Evolutionary conservation across 176 grass and related monocot species (phyloP), one percentile per base, ranked within the genome.

Genomic region (Musa itinerans): DNA sequence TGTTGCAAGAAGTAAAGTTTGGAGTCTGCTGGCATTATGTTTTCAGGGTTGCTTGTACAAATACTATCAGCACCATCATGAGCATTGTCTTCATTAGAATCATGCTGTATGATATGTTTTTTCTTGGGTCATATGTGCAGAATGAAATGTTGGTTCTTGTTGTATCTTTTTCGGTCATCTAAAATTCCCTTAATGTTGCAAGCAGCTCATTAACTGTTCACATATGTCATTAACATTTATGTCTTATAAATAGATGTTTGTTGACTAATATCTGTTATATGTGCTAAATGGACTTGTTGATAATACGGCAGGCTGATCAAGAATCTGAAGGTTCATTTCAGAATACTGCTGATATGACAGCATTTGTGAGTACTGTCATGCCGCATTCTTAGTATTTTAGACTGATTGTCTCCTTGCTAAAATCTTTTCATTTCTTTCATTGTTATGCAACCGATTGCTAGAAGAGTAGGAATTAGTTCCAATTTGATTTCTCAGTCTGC

Each of bases 271-370:
- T 23, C 63, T 65, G 20, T 67, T 26, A 26, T 12, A 26, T 34
- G n/a, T 15, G 54, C 54, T 57, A 67, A 67, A 24, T 65, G 10
- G 64, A 26, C 12, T 13, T 67, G 21, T 74, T 77, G 54, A 54
- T 22, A 10, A 83, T 72, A 19, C 34, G 4, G 65, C 81, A 96
- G 93, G 79, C 67, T 22, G 87, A 88, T 74, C 85, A 85, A 65
- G 83, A 90, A 49, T 83, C 82, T 8, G 92, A 96, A 71, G 87
- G 77, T 78, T 92, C 87, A 0, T 79, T 56, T 9, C 93, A 90
- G 66, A 88, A 80, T 71, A 86, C 87, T 54, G 83, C 87, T 71
- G 89, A 96, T 49, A 89, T 88, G 85, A 88, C 89, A 0, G 85
- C 85, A 74, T 96, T 96, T 76, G 87, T 96, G 81, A 67, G 93